These are phyloP conservation scores for Suhomyces bolitotheri DNA, from an alignment of 1,139 yeast genomes.

Conservation along the genomic window DNA sequence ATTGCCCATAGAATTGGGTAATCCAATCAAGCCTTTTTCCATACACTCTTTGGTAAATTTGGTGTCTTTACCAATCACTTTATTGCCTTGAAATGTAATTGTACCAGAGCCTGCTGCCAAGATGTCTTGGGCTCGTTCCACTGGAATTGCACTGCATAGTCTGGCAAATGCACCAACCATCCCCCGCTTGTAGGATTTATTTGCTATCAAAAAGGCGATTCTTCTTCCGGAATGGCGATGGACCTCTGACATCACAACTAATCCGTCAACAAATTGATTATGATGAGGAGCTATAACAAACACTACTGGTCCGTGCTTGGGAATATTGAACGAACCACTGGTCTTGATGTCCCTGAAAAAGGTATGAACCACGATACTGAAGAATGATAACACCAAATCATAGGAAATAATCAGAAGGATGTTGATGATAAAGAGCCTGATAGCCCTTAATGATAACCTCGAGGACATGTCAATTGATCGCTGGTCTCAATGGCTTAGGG, in stretches of 20 bases:
- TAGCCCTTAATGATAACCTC: background rate
- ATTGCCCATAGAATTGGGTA: slow-evolving; percentile 60
- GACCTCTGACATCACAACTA: slow-evolving; percentile 43
- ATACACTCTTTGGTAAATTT: slow-evolving; percentile 46
- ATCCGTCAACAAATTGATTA: slow-evolving; percentile 47
- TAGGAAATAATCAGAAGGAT: slow-evolving; percentile 18
- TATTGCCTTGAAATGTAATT: slow-evolving; percentile 42
- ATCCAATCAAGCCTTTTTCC: slow-evolving; percentile 59
- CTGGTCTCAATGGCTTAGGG: background rate
- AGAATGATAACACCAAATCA: slow-evolving; percentile 39
- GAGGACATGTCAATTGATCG: background rate
- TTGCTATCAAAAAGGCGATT: slow-evolving; percentile 25
- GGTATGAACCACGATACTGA: slow-evolving; percentile 39
- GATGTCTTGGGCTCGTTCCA: slow-evolving; percentile 71
- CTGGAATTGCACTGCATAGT: slow-evolving; percentile 67
- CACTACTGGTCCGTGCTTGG: slow-evolving; percentile 41
- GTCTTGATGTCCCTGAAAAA: slow-evolving; percentile 45
- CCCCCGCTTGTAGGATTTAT: slow-evolving; percentile 17
- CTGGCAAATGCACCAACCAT: slow-evolving; percentile 56
- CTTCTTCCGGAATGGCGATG: slow-evolving; percentile 39
- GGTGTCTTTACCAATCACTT: slow-evolving; percentile 52
- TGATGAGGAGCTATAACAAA: slow-evolving; percentile 52
- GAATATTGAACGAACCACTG: slow-evolving; percentile 44
- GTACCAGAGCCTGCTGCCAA: slow-evolving; percentile 49
- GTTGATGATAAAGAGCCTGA: background rate